These are phyloP conservation scores for Lactifluus volemus DNA, from an alignment of 768 basidiomycete species.

Conservation along the genomic window DNA sequence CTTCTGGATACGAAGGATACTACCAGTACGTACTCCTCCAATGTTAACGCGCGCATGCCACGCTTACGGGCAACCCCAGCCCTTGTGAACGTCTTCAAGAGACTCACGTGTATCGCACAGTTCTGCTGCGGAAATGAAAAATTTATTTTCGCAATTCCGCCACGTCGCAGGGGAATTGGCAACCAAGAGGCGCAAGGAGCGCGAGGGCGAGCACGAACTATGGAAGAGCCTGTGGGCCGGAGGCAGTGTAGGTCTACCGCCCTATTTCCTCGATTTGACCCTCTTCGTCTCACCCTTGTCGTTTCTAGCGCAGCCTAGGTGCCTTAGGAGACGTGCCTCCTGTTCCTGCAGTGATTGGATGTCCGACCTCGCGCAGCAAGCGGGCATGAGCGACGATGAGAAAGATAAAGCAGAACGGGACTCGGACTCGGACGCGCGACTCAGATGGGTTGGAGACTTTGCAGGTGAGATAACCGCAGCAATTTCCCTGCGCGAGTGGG, in stretches of 20 bases:
- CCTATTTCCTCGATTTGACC: not conserved
- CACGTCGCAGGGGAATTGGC: conserved; percentile 89
- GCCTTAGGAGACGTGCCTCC: conserved; percentile 39
- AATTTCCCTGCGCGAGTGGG: conserved; percentile 84
- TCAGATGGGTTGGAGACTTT: conserved; percentile 85
- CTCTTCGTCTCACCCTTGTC: not conserved
- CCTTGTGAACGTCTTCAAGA: conserved; percentile 97
- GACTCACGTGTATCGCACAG: conserved; percentile 88
- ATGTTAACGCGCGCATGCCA: not conserved
- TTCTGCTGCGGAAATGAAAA: conserved; percentile 73
- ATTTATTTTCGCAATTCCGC: conserved; percentile 75
- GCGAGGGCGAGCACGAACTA: conserved; percentile 87
- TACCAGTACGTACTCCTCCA: conserved; percentile 41
- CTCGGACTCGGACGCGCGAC: too few relatives aligned
- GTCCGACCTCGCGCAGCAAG: conserved; percentile 53
- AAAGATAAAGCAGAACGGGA: conserved; percentile 78
- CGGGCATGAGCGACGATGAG: conserved; percentile 44
- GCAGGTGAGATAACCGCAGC: conserved; percentile 87
- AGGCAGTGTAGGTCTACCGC: conserved; percentile 31
- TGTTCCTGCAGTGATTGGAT: conserved; percentile 73
- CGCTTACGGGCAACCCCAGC: conserved; percentile 26
- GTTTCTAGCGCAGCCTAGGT: conserved; percentile 27
- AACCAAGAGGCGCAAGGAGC: conserved; percentile 83
- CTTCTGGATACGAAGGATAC: conserved; percentile 94
- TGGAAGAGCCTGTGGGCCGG: conserved; percentile 65